Base-by-base conservation (phyloP, 2,329 filamentous ascomycete species). In the Incumbomyces lentus region DNA sequence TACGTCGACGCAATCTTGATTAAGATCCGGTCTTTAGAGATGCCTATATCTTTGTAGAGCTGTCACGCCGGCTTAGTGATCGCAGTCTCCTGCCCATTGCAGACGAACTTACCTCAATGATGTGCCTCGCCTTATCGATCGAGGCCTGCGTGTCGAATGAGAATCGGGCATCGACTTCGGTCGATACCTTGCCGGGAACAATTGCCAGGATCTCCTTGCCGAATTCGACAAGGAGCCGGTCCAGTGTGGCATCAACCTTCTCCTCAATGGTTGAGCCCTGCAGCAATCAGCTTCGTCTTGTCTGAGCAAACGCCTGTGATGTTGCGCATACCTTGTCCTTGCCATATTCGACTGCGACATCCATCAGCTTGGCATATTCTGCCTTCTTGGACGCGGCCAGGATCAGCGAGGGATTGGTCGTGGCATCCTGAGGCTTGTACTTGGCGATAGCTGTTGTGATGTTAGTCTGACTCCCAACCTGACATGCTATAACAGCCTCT, bases 401-500 rank as follows among this genome's bases (percentile, higher is more conserved):
- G 71, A 98, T 96, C 68, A 98, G 79, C 55, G 92, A 96, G 51
- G 92, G 92, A 82, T 98, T 98, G 75, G 92, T 98, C 69, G 92
- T 98, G 65, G 92, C 92, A 86, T 98, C 92, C 78, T 98, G 89
- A 57, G 92, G 92, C 82, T 95, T 94, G 82, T 98, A 98, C 78
- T 96, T 95, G 76, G 78, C 89, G 69, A 98, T 98, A 70, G 89
- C 89, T 81, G 72, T 68, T 19, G 58, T 70, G 69, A 36, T 34
- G 44, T 49, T 41, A 56, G 49, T 39, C 19, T 44, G 35, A 37
- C 40, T 17, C 36, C 42, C 49, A 44, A 50, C 38, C 49, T 52
- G 52, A 55, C 18, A 38, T 33, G 47, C 38, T 36, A 35, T n/a
- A 4, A 6, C 40, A 38, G 12, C 29, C 16, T 48, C 51, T 52